Base-by-base conservation (phyloP, 73 alveolate genomes). In the Paramecium sexaurelia region DNA sequence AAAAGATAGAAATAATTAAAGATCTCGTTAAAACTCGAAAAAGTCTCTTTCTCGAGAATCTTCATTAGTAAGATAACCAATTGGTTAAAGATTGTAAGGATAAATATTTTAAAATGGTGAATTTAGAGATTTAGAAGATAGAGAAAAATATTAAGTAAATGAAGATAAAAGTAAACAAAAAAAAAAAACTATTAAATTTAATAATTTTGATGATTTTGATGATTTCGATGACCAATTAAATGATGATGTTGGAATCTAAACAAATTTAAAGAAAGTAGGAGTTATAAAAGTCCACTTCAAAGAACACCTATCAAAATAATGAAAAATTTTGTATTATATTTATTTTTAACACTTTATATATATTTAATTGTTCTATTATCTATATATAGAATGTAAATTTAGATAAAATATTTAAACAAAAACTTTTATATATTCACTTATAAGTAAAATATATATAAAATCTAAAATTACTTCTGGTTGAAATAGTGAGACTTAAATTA, bases 1-100 rank as follows among this genome's bases (percentile, higher is more conserved):
- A 1, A 29, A 61, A 3, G 83, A 61, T 61, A 91, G 97, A 3
- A 95, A 95, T 87, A 10, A 36, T 71, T 27, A 78, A 22, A 39
- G 43, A 29, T 39, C 55, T 2, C 22, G 90, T 7, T 7, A 29
- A 78, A 78, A 39, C 20, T 78, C 90, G 24, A 78, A 33, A 78
- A 22, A 78, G n/a, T 78, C 73, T 17, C 2, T 24, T 8, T 78
- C 90, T 10, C 3, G 73, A 78, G 90, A 78, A 39, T 78, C 90
- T 17, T 41, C 68, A 8, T 17, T 45, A 33, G 3, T 35, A 11
- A 71, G 40, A 41, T 61, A 61, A 24, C 83, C 83, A 0, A 26
- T 61, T 32, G 83, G 83, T 3, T 11, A 61, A 61, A 61, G 83
- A 29, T 61, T 61, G 8, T 61, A 61, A 61, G 83, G 83, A 26